Conservation (phyloP, 176 grass and related monocot genomes). For the Neostapfia colusana region DNA sequence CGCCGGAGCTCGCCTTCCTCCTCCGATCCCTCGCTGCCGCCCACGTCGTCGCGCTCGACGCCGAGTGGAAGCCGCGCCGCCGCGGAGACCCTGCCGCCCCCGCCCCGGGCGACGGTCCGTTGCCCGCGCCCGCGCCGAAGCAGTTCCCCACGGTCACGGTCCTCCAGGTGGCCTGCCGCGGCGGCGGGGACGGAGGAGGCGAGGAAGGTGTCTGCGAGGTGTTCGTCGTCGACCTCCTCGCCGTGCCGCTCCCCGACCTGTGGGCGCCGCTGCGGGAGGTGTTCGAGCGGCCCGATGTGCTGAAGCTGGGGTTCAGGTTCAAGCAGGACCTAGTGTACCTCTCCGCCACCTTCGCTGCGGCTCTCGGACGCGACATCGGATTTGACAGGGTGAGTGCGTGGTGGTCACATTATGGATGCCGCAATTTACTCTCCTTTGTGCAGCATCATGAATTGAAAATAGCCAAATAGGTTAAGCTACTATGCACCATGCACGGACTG, state of each 20-base stretch:
- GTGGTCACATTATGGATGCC: not conserved
- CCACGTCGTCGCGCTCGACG: constrained; percentile 70
- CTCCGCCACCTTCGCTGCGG: constrained; percentile 73
- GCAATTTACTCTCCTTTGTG: not conserved
- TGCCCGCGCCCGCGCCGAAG: not conserved
- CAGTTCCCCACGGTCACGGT: constrained; percentile 66
- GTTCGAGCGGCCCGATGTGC: constrained; percentile 52
- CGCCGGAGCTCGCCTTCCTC: constrained; percentile 52
- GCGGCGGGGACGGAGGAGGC: not conserved
- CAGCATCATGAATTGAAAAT: not conserved
- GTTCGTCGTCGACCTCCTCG: constrained; percentile 78
- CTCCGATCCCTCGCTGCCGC: constrained; percentile 45
- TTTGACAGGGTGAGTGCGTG: constrained; percentile 58
- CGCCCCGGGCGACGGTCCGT: constrained; percentile 4
- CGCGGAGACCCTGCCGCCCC: not conserved
- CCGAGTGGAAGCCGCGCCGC: constrained; percentile 89
- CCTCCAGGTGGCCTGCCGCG: constrained; percentile 74
- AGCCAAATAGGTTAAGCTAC: not conserved
- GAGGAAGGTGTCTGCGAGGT: constrained; percentile 40
- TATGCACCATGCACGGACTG: too few species aligned
- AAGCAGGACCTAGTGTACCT: constrained; percentile 93
- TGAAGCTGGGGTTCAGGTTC: constrained; percentile 90
- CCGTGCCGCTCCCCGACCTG: constrained; percentile 60
- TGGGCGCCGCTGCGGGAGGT: constrained; percentile 65
- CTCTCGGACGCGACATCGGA: constrained; percentile 48